phyloP scores from a whole-genome alignment of 1,139 yeast genomes.

The Taphrina betulina region DNA sequence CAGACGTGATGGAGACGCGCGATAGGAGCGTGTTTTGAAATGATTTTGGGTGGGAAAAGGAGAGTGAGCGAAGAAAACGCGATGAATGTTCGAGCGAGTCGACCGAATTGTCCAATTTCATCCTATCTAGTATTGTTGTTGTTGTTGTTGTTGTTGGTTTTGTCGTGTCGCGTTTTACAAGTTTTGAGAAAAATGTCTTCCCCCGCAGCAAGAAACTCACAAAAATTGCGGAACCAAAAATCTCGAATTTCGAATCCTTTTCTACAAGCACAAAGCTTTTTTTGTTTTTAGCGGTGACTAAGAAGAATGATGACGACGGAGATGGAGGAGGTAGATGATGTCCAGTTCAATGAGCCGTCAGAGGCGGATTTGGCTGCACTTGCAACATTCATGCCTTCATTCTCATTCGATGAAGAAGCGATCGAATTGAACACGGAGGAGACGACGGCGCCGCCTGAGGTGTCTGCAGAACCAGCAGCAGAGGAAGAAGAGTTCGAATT shows the following conservation, averaged over 20 bases:
- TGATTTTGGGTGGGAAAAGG: constrained; percentile 20
- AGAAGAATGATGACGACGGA: too few species aligned
- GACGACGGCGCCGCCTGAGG: constrained; percentile 1
- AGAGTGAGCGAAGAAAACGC: background rate
- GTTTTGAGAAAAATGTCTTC: background rate
- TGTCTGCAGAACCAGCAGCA: constrained; percentile 37
- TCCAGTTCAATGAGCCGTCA: constrained; percentile 4
- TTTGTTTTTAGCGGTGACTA: too few species aligned
- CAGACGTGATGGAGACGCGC: constrained; percentile 15
- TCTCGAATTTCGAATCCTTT: too few species aligned
- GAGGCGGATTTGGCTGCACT: constrained; percentile 14
- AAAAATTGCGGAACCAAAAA: too few species aligned
- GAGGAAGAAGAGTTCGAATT: constrained; percentile 11
- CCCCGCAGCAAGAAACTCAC: too few species aligned
- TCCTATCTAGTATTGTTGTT: too few species aligned
- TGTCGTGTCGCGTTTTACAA: background rate
- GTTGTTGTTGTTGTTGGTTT: background rate
- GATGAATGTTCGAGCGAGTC: constrained; percentile 1
- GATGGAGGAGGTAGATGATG: too few species aligned
- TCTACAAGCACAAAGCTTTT: too few species aligned
- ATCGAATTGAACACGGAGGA: background rate
- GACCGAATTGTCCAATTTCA: constrained; percentile 8
- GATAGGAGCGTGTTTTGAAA: constrained; percentile 23
- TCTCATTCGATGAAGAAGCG: background rate
- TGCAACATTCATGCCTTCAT: constrained; percentile 22